These are phyloP conservation scores for Vigna mungo DNA, from an alignment of 306 rosid species.

Conservation along the genomic window DNA sequence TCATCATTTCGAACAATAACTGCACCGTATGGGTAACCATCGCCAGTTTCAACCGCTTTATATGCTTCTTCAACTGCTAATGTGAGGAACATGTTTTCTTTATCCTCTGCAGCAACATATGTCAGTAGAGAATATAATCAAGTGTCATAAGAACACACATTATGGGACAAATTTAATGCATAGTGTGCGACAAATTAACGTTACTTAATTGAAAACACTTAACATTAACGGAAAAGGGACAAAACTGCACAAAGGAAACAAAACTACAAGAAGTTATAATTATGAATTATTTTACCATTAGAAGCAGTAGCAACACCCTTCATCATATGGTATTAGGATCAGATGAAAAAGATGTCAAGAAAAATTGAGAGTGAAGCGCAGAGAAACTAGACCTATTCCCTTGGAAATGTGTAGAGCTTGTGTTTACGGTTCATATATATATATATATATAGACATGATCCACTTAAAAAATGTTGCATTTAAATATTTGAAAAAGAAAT, in stretches of 20 bases:
- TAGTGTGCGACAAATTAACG: too few species aligned
- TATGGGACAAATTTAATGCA: too few species aligned
- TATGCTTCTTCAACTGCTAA: constrained; percentile 88
- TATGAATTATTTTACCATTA: constrained; percentile 48
- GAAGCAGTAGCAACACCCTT: constrained; percentile 46
- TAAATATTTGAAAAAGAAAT: too few species aligned
- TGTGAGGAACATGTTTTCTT: constrained; percentile 71
- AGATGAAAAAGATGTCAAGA: not conserved
- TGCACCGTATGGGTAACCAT: constrained; percentile 89
- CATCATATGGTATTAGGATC: constrained; percentile 44
- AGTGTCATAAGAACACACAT: too few species aligned
- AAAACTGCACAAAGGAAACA: not conserved
- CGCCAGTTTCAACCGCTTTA: constrained; percentile 75
- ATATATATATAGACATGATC: too few species aligned
- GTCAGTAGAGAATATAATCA: constrained; percentile 12
- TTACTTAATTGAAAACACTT: too few species aligned
- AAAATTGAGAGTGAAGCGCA: too few species aligned
- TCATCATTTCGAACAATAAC: constrained; percentile 78
- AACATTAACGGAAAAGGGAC: too few species aligned
- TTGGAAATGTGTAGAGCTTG: too few species aligned
- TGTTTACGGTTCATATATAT: too few species aligned
- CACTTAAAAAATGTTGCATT: too few species aligned
- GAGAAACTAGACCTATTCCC: too few species aligned
- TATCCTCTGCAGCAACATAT: constrained; percentile 64
- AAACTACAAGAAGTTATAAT: not conserved